phyloP scores from a whole-genome alignment of 1,139 yeast genomes.

The Pneumocystis sp. region DNA sequence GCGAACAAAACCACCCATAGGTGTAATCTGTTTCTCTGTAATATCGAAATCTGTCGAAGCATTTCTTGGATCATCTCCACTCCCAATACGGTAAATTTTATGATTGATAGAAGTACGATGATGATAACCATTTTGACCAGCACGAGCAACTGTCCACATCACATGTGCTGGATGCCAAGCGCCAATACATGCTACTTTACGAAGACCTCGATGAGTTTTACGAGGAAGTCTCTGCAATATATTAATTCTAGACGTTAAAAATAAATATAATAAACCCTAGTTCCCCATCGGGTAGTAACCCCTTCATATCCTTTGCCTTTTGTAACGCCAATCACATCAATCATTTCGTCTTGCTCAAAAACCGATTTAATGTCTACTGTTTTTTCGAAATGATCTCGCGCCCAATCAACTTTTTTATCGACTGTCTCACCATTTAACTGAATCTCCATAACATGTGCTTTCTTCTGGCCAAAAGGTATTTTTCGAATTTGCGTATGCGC shows the following conservation, averaged over 20 bases:
- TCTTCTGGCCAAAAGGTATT: slow-evolving; percentile 98
- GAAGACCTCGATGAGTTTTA: slow-evolving; percentile 99
- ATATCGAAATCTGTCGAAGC: slow-evolving; percentile 98
- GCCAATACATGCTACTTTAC: slow-evolving; percentile 99
- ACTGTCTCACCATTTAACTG: slow-evolving; percentile 99
- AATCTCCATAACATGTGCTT: slow-evolving; percentile 99
- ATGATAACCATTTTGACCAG: slow-evolving; percentile 99
- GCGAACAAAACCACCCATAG: slow-evolving; percentile 99
- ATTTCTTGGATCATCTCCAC: slow-evolving; percentile 82
- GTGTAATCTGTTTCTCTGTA: slow-evolving; percentile 98
- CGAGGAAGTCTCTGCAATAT: slow-evolving; percentile 58
- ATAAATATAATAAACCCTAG: background rate
- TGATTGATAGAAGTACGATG: slow-evolving; percentile 99
- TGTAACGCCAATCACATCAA: slow-evolving; percentile 98
- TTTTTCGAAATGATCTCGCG: slow-evolving; percentile 98
- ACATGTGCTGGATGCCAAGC: slow-evolving; percentile 99
- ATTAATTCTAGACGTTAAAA: background rate
- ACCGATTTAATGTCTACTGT: slow-evolving; percentile 91
- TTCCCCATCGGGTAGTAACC: slow-evolving; percentile 80
- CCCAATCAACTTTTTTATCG: slow-evolving; percentile 97
- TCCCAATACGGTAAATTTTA: slow-evolving; percentile 99
- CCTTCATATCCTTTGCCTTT: slow-evolving; percentile 99
- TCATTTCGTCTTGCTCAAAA: slow-evolving; percentile 96
- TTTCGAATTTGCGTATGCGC: slow-evolving; percentile 99
- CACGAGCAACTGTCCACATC: slow-evolving; percentile 99